Conservation (phyloP, 805 yeast genomes). For the Vanderwaltozyma yarrowii region DNA sequence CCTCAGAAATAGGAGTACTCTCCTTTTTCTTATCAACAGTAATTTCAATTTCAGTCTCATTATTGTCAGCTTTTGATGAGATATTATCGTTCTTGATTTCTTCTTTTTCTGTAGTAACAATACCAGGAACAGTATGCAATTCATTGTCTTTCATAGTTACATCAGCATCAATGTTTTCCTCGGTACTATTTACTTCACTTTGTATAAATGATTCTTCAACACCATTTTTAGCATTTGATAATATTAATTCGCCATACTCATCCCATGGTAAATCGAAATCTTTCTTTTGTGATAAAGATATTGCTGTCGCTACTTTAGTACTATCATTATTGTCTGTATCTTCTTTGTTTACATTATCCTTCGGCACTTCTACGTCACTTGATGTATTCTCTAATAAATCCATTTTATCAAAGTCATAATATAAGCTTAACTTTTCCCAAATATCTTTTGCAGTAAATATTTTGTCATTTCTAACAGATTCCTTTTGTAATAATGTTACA, state of each 20-base stretch:
- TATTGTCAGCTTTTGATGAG: slow-evolving; percentile 1
- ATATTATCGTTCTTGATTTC: too few species aligned
- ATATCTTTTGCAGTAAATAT: slow-evolving; percentile 39
- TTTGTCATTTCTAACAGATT: slow-evolving; percentile 11
- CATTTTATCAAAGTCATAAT: slow-evolving; percentile 48
- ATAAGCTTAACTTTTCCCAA: slow-evolving; percentile 43
- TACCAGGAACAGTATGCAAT: too few species aligned
- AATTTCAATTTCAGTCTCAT: slow-evolving; percentile 8
- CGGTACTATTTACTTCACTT: too few species aligned
- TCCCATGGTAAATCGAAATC: slow-evolving; percentile 37
- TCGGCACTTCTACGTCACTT: neutral
- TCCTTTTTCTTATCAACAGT: slow-evolving; percentile 10
- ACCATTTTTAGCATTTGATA: slow-evolving; percentile 28
- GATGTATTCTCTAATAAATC: slow-evolving; percentile 38
- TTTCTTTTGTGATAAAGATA: slow-evolving; percentile 4
- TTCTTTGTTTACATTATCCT: neutral
- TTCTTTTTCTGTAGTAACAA: neutral
- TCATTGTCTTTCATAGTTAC: too few species aligned
- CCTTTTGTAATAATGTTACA: slow-evolving; percentile 26
- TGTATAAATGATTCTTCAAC: slow-evolving; percentile 5
- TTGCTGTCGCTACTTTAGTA: too few species aligned
- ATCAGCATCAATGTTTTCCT: too few species aligned
- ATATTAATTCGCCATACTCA: slow-evolving; percentile 35
- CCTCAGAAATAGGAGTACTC: too few species aligned
- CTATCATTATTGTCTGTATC: too few species aligned